phyloP scores from a whole-genome alignment of 768 basidiomycete species.

The Solioccasus polychromus region DNA sequence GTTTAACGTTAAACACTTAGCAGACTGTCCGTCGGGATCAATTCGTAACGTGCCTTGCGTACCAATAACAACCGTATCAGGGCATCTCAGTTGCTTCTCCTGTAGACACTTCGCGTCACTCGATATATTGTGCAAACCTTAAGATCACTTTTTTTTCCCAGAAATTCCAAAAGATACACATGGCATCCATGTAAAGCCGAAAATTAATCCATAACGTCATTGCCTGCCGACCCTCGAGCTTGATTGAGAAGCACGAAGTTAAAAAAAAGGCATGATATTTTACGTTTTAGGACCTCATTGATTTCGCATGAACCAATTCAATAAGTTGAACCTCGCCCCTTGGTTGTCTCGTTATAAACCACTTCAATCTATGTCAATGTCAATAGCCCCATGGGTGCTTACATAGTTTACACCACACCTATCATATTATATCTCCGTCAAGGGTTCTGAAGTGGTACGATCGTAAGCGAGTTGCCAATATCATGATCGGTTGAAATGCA shows the following conservation, averaged over 20 bases:
- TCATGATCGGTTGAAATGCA: too few relatives aligned
- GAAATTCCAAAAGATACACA: constrained; percentile 7
- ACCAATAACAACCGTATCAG: constrained; percentile 1
- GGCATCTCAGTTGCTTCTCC: constrained; percentile 1
- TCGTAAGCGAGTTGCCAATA: too few relatives aligned
- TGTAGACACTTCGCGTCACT: constrained; percentile 7
- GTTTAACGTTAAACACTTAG: not conserved
- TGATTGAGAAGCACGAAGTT: not conserved
- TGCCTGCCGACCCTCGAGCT: not conserved
- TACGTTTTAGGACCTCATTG: too few relatives aligned
- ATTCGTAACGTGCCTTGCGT: not conserved
- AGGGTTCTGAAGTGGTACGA: too few relatives aligned
- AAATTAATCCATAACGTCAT: constrained; percentile 1
- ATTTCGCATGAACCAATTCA: too few relatives aligned
- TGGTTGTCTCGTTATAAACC: too few relatives aligned
- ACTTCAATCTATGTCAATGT: too few relatives aligned
- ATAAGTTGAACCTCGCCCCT: too few relatives aligned
- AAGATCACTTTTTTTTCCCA: not conserved
- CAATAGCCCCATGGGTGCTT: too few relatives aligned
- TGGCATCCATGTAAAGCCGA: not conserved
- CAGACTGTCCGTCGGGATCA: not conserved
- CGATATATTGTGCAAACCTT: constrained; percentile 1
- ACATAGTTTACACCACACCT: too few relatives aligned
- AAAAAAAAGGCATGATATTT: not conserved
- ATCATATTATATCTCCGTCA: too few relatives aligned